Evolutionary conservation across 2,329 filamentous ascomycete genomes (phyloP).

Genomic region (Colletotrichum lindemuthianum): DNA sequence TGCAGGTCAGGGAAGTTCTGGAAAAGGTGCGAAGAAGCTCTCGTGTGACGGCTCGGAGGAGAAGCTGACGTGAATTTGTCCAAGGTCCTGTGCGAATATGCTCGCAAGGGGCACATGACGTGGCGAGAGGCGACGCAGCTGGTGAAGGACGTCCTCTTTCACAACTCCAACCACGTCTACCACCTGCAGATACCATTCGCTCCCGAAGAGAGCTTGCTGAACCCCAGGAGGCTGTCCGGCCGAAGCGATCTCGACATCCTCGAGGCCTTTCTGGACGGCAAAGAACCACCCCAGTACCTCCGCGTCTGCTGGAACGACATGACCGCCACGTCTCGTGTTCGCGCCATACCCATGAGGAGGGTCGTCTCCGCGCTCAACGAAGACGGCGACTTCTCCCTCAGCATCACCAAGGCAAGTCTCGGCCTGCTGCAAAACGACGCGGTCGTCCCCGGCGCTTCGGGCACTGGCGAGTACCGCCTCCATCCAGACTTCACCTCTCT

Average conservation of each 20-base stretch:
- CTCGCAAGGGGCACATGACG: slow-evolving; percentile 70
- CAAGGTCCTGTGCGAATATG: slow-evolving; percentile 73
- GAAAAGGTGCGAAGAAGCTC: slow-evolving; percentile 61
- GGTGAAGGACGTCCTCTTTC: slow-evolving; percentile 76
- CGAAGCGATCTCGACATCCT: slow-evolving; percentile 49
- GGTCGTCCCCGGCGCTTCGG: slow-evolving; percentile 61
- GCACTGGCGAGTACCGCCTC: slow-evolving; percentile 73
- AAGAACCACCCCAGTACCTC: slow-evolving; percentile 70
- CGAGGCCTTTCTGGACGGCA: slow-evolving; percentile 54
- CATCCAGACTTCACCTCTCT: slow-evolving; percentile 74
- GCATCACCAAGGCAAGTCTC: slow-evolving; percentile 71
- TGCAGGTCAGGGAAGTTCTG: slow-evolving; percentile 77
- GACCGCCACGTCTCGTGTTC: slow-evolving; percentile 73
- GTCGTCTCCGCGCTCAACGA: slow-evolving; percentile 59
- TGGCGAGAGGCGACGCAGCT: slow-evolving; percentile 70
- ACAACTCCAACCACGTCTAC: slow-evolving; percentile 82
- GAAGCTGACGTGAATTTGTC: slow-evolving; percentile 19
- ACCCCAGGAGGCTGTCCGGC: slow-evolving; percentile 11
- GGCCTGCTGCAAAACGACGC: slow-evolving; percentile 75
- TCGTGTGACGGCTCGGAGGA: not conserved
- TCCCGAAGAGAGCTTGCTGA: slow-evolving; percentile 38
- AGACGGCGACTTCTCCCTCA: slow-evolving; percentile 59
- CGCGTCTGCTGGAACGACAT: slow-evolving; percentile 83
- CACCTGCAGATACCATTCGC: slow-evolving; percentile 62
- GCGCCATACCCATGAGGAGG: slow-evolving; percentile 72